Percentiles rank a stretch among this genome's conserved stretches.
These are phyloP conservation scores for Petunia axillaris DNA, from an alignment of 257 asterid species.

Conservation along the genomic window DNA sequence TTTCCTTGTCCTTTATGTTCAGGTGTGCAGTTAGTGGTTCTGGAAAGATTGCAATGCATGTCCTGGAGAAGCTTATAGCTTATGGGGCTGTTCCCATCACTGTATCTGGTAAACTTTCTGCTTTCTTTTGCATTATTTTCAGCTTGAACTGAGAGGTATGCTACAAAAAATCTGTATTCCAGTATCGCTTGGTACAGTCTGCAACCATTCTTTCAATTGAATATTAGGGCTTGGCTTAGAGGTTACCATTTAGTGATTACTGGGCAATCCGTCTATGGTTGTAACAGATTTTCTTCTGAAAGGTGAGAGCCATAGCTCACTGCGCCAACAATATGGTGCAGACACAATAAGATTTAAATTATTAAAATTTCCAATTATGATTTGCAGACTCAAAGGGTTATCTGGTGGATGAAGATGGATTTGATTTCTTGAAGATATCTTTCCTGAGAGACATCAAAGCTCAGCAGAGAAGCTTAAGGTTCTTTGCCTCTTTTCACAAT, in stretches of 20 bases:
- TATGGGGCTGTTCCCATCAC: conserved; percentile 91
- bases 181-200: not conserved
- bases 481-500: conserved; percentile 22
- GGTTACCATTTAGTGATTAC: not conserved
- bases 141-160: conserved; percentile 2
- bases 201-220: not conserved
- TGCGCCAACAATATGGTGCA: conserved; percentile 14
- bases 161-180: not conserved
- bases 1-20: conserved; percentile 37
- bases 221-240: conserved; percentile 18
- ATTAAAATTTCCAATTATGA: conserved; percentile 29
- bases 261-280: conserved; percentile 14
- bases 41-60: conserved; percentile 98
- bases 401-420: conserved; percentile 96
- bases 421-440: conserved; percentile 90
- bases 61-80: conserved; percentile 92
- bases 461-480: conserved; percentile 96
- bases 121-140: not conserved
- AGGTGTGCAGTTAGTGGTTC: conserved; percentile 98
- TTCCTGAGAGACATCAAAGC: conserved; percentile 87
- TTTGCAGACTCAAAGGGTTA: conserved; percentile 90
- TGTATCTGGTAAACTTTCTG: conserved; percentile 69
- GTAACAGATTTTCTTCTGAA: not conserved
- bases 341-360: not conserved
- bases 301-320: conserved; percentile 4